phyloP scores from a whole-genome alignment of 306 rosid species.

The Citrullus colocynthis region DNA sequence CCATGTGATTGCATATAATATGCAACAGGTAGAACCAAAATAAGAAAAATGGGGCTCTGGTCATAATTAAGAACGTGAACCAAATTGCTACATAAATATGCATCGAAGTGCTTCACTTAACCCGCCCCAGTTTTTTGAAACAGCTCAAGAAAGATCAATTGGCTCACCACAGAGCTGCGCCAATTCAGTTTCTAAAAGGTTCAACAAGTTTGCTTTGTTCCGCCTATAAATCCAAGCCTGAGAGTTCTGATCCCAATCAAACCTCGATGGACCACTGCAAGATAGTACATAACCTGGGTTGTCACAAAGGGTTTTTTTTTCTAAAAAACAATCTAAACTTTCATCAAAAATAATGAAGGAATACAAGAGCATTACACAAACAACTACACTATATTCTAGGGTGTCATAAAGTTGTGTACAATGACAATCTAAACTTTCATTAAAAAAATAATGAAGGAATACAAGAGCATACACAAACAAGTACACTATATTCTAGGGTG shows the following conservation, averaged over 20 bases:
- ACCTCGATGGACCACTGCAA: conserved; percentile 81
- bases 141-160: conserved; percentile 36
- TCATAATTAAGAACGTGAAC: neutral
- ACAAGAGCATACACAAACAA: too few relatives aligned
- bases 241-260: conserved; percentile 68
- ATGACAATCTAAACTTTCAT: too few relatives aligned
- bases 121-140: conserved; percentile 3
- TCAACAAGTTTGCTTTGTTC: conserved; percentile 39
- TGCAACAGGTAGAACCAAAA: neutral
- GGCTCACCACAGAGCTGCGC: conserved; percentile 62
- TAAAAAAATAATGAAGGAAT: too few relatives aligned
- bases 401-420: too few relatives aligned
- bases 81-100: neutral
- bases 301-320: neutral
- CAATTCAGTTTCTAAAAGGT: conserved; percentile 50
- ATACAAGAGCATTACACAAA: too few relatives aligned
- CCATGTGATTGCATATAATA: neutral
- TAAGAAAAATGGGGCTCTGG: neutral
- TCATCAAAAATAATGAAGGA: too few relatives aligned
- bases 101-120: neutral
- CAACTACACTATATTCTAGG: too few relatives aligned
- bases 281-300: neutral
- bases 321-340: too few relatives aligned
- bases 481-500: too few relatives aligned
- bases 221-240: conserved; percentile 78